These are phyloP conservation scores for Eimeria nieschulzi DNA, from an alignment of 169 alveolate species.

Conservation along the genomic window DNA sequence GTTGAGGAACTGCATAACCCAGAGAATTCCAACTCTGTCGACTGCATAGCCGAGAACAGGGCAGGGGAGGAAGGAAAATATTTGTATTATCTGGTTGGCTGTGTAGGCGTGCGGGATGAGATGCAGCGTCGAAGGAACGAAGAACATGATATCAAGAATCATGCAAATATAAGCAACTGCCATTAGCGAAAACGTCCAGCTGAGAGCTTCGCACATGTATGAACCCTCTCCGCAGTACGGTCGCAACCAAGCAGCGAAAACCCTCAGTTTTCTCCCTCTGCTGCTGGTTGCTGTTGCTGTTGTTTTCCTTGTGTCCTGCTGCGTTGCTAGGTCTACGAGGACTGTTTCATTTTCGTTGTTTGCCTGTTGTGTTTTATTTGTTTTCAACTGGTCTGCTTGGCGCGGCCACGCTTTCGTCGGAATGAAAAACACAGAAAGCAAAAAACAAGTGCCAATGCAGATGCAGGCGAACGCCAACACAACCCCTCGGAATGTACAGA, in stretches of 20 bases:
- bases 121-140: conserved; percentile 44
- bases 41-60: conserved; percentile 45
- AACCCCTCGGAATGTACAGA: not conserved
- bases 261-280: not conserved
- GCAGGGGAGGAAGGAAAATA: conserved; percentile 54
- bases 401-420: conserved; percentile 15
- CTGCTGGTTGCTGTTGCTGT: not conserved
- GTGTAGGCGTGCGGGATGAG: conserved; percentile 47
- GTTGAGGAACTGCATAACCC: conserved; percentile 38
- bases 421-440: conserved; percentile 10
- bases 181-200: not conserved
- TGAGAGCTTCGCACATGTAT: not conserved
- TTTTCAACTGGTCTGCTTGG: not conserved
- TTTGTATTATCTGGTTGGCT: conserved; percentile 52
- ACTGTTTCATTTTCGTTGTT: not conserved
- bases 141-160: conserved; percentile 5
- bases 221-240: not conserved
- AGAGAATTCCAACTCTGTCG: conserved; percentile 30
- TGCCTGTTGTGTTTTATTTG: not conserved
- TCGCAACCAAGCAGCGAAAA: not conserved
- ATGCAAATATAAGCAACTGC: not conserved
- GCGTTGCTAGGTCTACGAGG: not conserved
- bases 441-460: conserved; percentile 1
- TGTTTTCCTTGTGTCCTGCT: not conserved
- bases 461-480: conserved; percentile 3